Percentiles rank a stretch among this genome's conserved stretches.
Conservation (phyloP, 1,284 basidiomycete species). For the Naganishia sp. region DNA sequence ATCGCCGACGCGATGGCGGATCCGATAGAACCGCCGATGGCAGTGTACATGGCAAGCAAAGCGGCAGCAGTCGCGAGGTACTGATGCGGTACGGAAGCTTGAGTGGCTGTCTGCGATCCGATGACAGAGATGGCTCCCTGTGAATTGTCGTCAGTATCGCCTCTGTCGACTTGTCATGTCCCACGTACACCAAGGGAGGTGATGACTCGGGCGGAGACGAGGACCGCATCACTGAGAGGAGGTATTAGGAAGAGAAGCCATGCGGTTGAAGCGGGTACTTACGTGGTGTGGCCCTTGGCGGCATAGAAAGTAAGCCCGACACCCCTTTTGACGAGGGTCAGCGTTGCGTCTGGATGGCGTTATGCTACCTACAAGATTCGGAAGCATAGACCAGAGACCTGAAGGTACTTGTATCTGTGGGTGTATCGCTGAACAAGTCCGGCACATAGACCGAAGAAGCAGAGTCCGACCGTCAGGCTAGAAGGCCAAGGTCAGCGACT, state of each 20-base stretch:
- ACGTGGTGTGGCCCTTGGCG: conserved; percentile 27
- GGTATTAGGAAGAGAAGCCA: not conserved
- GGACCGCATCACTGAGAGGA: conserved; percentile 28
- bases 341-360: not conserved
- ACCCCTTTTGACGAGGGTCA: conserved; percentile 33
- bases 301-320: conserved; percentile 40
- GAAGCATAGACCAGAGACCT: conserved; percentile 42
- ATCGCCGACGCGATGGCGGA: conserved; percentile 47
- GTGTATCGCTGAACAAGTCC: conserved; percentile 52
- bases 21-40: conserved; percentile 52
- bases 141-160: not conserved
- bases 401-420: conserved; percentile 54
- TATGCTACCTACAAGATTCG: conserved; percentile 38
- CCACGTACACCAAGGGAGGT: conserved; percentile 43
- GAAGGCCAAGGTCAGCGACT: not conserved
- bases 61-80: conserved; percentile 53
- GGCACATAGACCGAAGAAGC: conserved; percentile 48
- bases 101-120: conserved; percentile 49
- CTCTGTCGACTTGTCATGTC: not conserved
- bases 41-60: conserved; percentile 51
- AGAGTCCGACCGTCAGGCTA: conserved; percentile 46
- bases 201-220: conserved; percentile 43
- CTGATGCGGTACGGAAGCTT: conserved; percentile 51
- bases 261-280: not conserved
- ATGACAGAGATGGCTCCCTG: conserved; percentile 49